phyloP scores from a whole-genome alignment of 2,329 filamentous ascomycete species.

The Albophoma yamanashiensis region DNA sequence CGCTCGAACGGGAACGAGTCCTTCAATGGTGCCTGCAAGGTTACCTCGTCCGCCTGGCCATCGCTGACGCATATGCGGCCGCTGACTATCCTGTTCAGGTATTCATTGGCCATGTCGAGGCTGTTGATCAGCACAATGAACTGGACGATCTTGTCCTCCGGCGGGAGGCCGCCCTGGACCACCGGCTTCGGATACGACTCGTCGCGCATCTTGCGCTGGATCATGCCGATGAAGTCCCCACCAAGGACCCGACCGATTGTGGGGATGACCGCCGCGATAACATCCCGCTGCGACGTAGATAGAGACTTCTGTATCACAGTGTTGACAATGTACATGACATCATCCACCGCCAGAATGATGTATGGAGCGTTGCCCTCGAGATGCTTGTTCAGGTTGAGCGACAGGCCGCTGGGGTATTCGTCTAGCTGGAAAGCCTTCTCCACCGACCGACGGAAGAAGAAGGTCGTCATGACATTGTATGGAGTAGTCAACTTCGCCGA shows the following conservation, averaged over 20 bases:
- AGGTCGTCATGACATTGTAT: conserved; percentile 87
- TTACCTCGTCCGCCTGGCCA: conserved; percentile 21
- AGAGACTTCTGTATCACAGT: conserved; percentile 79
- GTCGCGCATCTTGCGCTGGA: conserved; percentile 94
- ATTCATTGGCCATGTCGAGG: conserved; percentile 84
- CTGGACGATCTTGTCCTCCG: conserved; percentile 76
- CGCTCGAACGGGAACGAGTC: conserved; percentile 72
- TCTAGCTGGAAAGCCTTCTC: conserved; percentile 97
- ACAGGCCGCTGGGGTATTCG: conserved; percentile 71
- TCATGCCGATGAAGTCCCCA: conserved; percentile 90
- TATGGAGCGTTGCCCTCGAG: conserved; percentile 73
- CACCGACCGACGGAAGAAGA: conserved; percentile 92
- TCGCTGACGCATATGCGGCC: conserved; percentile 44
- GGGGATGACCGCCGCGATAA: conserved; percentile 69
- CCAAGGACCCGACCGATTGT: conserved; percentile 71
- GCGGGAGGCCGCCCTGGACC: conserved; percentile 70
- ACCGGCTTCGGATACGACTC: conserved; percentile 80
- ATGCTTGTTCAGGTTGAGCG: conserved; percentile 60
- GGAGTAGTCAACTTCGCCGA: conserved; percentile 62
- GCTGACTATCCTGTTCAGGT: conserved; percentile 75
- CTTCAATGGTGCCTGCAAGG: conserved; percentile 34
- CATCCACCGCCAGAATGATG: conserved; percentile 91
- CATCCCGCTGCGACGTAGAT: conserved; percentile 70
- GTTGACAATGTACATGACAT: conserved; percentile 99
- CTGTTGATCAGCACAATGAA: conserved; percentile 96